Conservation (phyloP, 2,329 filamentous ascomycete genomes). For the Beauveria australis region DNA sequence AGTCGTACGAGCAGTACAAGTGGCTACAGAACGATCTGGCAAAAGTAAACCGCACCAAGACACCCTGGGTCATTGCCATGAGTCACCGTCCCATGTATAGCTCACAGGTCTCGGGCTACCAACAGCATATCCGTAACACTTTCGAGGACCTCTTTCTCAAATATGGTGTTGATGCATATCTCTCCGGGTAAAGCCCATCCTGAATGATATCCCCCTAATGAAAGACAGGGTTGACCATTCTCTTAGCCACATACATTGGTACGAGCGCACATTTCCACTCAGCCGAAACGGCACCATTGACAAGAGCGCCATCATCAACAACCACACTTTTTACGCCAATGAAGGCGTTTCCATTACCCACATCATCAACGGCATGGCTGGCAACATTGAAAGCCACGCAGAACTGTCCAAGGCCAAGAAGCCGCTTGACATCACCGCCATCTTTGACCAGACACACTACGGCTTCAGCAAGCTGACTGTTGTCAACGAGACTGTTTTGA, state of each 20-base stretch:
- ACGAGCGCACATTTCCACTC: conserved; percentile 17
- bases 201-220: not conserved
- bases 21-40: conserved; percentile 39
- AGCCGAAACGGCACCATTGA: conserved; percentile 30
- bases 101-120: conserved; percentile 35
- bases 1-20: conserved; percentile 36
- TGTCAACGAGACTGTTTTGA: conserved; percentile 29
- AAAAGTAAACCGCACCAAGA: conserved; percentile 35
- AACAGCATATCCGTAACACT: conserved; percentile 33
- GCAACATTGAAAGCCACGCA: conserved; percentile 42
- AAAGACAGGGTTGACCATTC: not conserved
- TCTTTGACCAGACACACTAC: conserved; percentile 37
- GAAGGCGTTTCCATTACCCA: conserved; percentile 40
- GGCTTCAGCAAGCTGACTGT: conserved; percentile 34
- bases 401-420: conserved; percentile 25
- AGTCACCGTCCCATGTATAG: conserved; percentile 41
- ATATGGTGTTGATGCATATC: conserved; percentile 37
- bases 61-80: conserved; percentile 42
- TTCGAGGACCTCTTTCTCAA: conserved; percentile 37
- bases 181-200: conserved; percentile 18
- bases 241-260: conserved; percentile 18
- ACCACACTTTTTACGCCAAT: conserved; percentile 40
- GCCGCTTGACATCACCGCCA: conserved; percentile 32
- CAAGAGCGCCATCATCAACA: conserved; percentile 31
- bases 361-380: conserved; percentile 44